Percentiles rank a stretch among this genome's conserved stretches.
These are phyloP conservation scores for Xanthoparmelia taractica DNA, from an alignment of 495 filamentous ascomycete genomes.

Conservation along the genomic window DNA sequence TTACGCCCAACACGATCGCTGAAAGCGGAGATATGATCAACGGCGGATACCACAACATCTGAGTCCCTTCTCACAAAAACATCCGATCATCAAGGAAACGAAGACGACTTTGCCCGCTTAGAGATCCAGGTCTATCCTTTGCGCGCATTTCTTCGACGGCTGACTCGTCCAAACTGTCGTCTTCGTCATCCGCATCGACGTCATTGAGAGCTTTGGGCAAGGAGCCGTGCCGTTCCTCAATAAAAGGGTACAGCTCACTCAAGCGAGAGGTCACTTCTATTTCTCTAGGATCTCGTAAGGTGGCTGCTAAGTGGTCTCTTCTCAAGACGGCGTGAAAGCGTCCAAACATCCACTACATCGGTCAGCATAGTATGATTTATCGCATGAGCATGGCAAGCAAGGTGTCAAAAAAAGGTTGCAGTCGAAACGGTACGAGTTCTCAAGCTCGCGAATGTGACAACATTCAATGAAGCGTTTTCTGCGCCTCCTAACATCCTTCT, in stretches of 20 bases:
- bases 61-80: background rate
- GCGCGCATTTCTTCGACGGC: background rate
- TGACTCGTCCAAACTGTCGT: constrained; percentile 4
- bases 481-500: background rate
- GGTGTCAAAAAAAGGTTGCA: background rate
- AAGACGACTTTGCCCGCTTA: background rate
- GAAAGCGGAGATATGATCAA: background rate
- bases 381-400: background rate
- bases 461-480: background rate
- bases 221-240: constrained; percentile 8
- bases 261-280: constrained; percentile 11
- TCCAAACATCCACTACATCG: constrained; percentile 21
- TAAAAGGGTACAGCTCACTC: constrained; percentile 18
- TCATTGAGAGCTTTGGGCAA: constrained; percentile 16
- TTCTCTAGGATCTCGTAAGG: background rate
- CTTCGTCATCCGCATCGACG: constrained; percentile 8
- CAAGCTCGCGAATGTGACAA: background rate
- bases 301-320: background rate
- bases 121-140: background rate
- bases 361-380: background rate
- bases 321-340: constrained; percentile 18
- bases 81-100: background rate
- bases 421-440: background rate
- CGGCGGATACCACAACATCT: background rate
- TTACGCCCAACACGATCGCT: background rate